A percentile compares a stretch with the other conserved stretches of the same genome.
Conservation (phyloP, 1,284 basidiomycete species). For the Trichosporon sp. region DNA sequence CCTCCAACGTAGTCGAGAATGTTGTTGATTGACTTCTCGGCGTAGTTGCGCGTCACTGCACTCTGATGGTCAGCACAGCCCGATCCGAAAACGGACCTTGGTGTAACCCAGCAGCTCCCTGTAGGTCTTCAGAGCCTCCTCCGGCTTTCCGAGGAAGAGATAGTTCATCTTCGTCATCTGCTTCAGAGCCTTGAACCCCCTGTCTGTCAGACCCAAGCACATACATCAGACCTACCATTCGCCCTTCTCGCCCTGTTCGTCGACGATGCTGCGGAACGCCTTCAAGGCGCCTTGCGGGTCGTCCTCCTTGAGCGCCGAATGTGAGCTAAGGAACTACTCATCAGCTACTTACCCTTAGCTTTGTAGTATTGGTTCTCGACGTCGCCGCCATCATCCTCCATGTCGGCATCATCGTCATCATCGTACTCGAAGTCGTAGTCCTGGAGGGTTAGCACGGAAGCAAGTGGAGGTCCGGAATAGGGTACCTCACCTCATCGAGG, state of each 20-base stretch:
- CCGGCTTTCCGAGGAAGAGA: slow-evolving; percentile 72
- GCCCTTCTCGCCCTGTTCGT: slow-evolving; percentile 84
- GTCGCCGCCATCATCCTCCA: slow-evolving; percentile 74
- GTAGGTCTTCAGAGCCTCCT: slow-evolving; percentile 84
- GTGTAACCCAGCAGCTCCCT: slow-evolving; percentile 84
- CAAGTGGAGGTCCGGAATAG: background rate
- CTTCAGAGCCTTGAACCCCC: slow-evolving; percentile 99
- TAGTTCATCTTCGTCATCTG: slow-evolving; percentile 96
- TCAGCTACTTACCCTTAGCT: slow-evolving; percentile 74
- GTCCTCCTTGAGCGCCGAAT: slow-evolving; percentile 83
- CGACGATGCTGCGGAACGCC: slow-evolving; percentile 82
- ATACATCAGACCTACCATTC: slow-evolving; percentile 69
- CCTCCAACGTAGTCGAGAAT: slow-evolving; percentile 95
- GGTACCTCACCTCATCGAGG: slow-evolving; percentile 53
- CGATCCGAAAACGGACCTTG: slow-evolving; percentile 59
- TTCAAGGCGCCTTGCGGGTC: slow-evolving; percentile 84
- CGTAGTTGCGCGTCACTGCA: slow-evolving; percentile 61
- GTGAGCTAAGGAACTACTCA: slow-evolving; percentile 3
- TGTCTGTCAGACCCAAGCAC: slow-evolving; percentile 52
- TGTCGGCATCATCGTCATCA: slow-evolving; percentile 73
- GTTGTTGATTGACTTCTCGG: slow-evolving; percentile 97
- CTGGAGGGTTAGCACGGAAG: slow-evolving; percentile 57
- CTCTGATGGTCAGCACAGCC: slow-evolving; percentile 33
- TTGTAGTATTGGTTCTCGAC: slow-evolving; percentile 99
- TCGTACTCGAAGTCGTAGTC: slow-evolving; percentile 98